phyloP scores from a whole-genome alignment of 768 basidiomycete species.

The Panaeolus papilionaceus region DNA sequence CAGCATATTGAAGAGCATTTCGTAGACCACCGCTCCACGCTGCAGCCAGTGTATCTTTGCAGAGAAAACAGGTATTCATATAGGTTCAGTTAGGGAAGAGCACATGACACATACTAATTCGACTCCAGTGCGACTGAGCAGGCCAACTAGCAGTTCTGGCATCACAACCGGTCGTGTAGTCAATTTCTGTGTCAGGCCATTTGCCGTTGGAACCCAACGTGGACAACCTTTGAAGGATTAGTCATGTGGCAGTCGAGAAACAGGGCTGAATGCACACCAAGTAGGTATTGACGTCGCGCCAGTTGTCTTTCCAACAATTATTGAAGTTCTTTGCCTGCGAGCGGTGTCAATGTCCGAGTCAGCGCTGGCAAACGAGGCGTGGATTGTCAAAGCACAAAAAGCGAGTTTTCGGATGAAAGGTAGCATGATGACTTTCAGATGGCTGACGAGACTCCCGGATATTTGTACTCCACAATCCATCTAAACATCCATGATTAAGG shows the following conservation, averaged over 20 bases:
- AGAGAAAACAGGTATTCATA: not conserved
- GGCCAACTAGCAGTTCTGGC: conserved; percentile 74
- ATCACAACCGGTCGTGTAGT: conserved; percentile 65
- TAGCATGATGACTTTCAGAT: not conserved
- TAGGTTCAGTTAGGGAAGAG: too few relatives aligned
- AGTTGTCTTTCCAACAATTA: conserved; percentile 46
- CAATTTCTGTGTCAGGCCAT: conserved; percentile 58
- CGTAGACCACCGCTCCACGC: conserved; percentile 56
- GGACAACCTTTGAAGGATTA: conserved; percentile 40
- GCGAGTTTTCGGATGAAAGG: not conserved
- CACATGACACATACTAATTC: conserved; percentile 45
- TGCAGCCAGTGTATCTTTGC: conserved; percentile 51
- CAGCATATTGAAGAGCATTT: conserved; percentile 42
- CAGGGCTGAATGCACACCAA: conserved; percentile 32
- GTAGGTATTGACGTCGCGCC: conserved; percentile 43
- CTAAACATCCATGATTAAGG: not conserved
- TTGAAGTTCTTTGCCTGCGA: conserved; percentile 42
- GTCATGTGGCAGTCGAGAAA: too few relatives aligned
- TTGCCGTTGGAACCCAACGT: conserved; percentile 52
- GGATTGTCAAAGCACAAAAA: not conserved
- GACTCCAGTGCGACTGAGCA: conserved; percentile 61
- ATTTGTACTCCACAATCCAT: conserved; percentile 8
- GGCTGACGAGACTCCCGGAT: not conserved
- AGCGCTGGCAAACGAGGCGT: conserved; percentile 12
- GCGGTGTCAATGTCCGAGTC: conserved; percentile 40